phyloP scores from a whole-genome alignment of 1,284 basidiomycete species.

The Cutaneotrichosporon dermatis region DNA sequence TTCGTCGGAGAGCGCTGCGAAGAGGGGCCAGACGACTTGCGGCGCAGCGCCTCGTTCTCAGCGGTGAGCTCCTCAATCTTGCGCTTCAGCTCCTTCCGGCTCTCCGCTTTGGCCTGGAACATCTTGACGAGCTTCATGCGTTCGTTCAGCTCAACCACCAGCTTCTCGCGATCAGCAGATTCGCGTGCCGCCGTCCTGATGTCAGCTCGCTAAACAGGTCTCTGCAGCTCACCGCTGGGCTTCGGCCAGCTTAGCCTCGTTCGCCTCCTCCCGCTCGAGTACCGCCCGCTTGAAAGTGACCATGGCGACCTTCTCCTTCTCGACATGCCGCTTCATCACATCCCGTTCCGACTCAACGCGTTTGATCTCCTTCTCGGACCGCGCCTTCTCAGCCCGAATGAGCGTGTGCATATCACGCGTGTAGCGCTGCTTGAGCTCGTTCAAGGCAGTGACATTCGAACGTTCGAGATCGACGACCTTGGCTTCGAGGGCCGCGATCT shows the following conservation, averaged over 20 bases:
- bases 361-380: constrained; percentile 12
- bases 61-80: constrained; percentile 21
- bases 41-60: constrained; percentile 19
- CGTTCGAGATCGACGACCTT: constrained; percentile 9
- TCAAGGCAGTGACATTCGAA: constrained; percentile 12
- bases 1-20: neutral
- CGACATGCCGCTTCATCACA: constrained; percentile 21
- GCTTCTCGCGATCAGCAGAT: constrained; percentile 9
- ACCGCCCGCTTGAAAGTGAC: neutral
- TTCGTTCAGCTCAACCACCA: constrained; percentile 22
- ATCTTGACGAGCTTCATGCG: constrained; percentile 26
- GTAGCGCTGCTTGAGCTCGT: constrained; percentile 9
- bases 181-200: constrained; percentile 11
- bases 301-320: constrained; percentile 26
- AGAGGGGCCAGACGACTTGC: neutral
- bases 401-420: constrained; percentile 3
- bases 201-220: too few relatives aligned
- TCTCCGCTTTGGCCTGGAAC: constrained; percentile 26
- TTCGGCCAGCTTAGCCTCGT: constrained; percentile 13
- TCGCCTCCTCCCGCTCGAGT: constrained; percentile 21
- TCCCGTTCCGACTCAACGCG: constrained; percentile 20
- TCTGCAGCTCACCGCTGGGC: constrained; percentile 20
- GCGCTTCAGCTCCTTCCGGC: constrained; percentile 24
- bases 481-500: neutral
- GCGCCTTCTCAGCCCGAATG: constrained; percentile 11